Percentiles rank a stretch among this genome's conserved stretches.
Evolutionary conservation across 2,329 filamentous ascomycete genomes (phyloP).

Genomic region (Cladorrhinum sp.): DNA sequence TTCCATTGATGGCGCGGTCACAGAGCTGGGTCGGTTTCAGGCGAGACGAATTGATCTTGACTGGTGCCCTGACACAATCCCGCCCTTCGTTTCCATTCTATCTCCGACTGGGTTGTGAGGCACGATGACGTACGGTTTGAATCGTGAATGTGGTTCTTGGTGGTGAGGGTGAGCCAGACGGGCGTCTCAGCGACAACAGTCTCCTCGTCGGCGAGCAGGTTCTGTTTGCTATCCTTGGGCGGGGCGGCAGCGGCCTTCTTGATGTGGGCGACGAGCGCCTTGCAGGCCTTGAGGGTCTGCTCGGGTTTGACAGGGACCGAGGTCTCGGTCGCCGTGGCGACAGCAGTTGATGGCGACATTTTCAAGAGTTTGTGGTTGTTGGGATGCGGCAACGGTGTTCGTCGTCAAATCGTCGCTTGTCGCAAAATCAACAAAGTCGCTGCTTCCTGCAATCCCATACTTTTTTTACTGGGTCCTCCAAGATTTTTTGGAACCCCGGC

Average conservation of each 20-base stretch:
- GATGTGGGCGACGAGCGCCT: conserved; percentile 60
- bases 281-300: conserved; percentile 62
- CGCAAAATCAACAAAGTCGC: conserved; percentile 6
- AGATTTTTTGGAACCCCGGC: conserved; percentile 25
- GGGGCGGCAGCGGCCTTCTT: conserved; percentile 53
- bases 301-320: conserved; percentile 35
- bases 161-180: conserved; percentile 61
- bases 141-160: conserved; percentile 65
- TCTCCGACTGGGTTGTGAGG: neutral
- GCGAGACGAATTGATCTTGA: neutral
- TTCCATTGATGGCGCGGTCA: too few species aligned
- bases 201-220: conserved; percentile 48
- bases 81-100: neutral
- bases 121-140: conserved; percentile 41
- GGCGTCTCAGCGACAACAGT: conserved; percentile 45
- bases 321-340: conserved; percentile 32
- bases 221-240: conserved; percentile 50
- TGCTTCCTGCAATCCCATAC: neutral
- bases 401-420: conserved; percentile 11
- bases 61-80: neutral
- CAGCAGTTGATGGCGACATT: conserved; percentile 36
- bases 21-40: too few species aligned
- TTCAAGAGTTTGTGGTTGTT: conserved; percentile 9
- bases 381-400: neutral
- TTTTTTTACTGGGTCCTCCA: conserved; percentile 23